Evolutionary conservation across 78 protist genomes (phyloP), one percentile per base, ranked within the genome.

Genomic region (Emiliania huxleyi): DNA sequence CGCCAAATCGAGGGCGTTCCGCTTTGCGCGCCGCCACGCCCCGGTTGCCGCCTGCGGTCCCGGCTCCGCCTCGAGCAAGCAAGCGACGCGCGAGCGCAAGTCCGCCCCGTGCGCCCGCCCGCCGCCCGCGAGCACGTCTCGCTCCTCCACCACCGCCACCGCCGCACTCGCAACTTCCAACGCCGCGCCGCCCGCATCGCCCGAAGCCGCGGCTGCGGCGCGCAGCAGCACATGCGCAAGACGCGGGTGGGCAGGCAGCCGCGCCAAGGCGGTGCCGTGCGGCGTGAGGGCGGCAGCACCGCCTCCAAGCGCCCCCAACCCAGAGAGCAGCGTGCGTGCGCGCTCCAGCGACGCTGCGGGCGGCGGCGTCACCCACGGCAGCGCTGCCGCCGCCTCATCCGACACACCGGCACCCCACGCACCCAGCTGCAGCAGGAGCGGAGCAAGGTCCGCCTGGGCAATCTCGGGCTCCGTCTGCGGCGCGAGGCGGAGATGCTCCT

Each of bases 321-420:
- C 19, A 40, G 19, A 3, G 6, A 77, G 85, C 33, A 77, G 46
- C 2, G 11, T 1, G 22, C 22, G 48, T 2, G 85, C 85, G 35
- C 49, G 22, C 46, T 77, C 46, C 46, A 77, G 46, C 37, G 85
- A 8, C 18, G 1, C 37, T 18, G 35, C n/a, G 11, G 85, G 85
- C 46, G 85, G 85, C 46, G 85, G 85, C 44, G 29, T 40, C 35
- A 77, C 29, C 85, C 85, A 77, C 23, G 85, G 85, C 37, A 77
- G 85, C 43, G n/a, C 42, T 15, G 5, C 48, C 37, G n/a, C 33
- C 43, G 21, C 46, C n/a, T 1, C 85, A 2, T 15, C 85, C 0
- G 22, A 4, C 33, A 22, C 22, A 15, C 29, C 62, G n/a, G 33
- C 21, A 21, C 85, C 85, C 85, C 43, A 35, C 46, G 29, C 23